Base-by-base conservation (phyloP, 495 filamentous ascomycete species). In the Neurospora africana region DNA sequence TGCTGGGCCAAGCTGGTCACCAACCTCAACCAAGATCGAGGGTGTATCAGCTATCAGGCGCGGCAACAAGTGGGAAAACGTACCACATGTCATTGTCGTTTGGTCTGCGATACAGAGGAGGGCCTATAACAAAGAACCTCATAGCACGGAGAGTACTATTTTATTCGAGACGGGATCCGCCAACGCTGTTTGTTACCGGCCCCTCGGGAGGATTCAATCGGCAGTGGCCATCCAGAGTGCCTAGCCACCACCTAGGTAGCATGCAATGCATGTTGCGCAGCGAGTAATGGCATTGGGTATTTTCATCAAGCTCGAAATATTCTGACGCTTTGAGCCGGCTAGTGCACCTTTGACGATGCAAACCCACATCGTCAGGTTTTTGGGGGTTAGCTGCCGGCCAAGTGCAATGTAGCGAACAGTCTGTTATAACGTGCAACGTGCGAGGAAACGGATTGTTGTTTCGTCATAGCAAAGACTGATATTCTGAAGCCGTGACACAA, bases 251-350 rank as follows among this genome's bases (percentile, higher is more conserved):
- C 40, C 39, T 61, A 43, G 72, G 69, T 69, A 47, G 30, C 38
- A 73, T 72, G 68, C 35, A 73, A 47, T 58, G 44, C 21, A 74
- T 78, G 75, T 71, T 71, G 69, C 69, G 75, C 75, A 75, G 72
- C 39, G 70, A 35, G 67, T 58, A 58, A 70, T 70, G 47, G 30
- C 43, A 73, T 72, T 73, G 27, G 27, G 27, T 33, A 27, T 65
- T 19, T 65, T 53, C n/a, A 39, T 68, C 70, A 71, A 68, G 9
- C 17, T 15, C 67, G 38, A 68, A 4, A 72, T 65, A 19, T 65
- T 30, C 71, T 73, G n/a, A 41, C 70, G 69, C 47, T 72, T 37
- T 71, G 70, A 38, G 73, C 72, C 75, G 72, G 76, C 47, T 72
- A 75, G 69, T 65, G 73, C 73, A 74, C 72, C 69, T 58, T 9